Conservation (phyloP, 2,329 filamentous ascomycete genomes). For the Pestalotiopsis sp. region DNA sequence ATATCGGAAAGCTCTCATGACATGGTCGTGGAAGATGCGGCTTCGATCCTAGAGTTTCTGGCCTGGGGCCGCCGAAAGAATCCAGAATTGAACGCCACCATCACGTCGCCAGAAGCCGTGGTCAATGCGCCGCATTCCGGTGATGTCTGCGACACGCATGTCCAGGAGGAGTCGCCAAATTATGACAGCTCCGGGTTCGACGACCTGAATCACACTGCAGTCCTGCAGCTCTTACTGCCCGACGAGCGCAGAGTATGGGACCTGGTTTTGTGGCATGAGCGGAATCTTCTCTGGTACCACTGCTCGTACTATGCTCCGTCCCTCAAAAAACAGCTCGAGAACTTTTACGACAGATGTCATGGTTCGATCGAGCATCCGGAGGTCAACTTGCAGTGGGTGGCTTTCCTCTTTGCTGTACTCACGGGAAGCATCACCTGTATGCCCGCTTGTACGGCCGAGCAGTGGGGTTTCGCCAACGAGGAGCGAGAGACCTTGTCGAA, state of each 20-base stretch:
- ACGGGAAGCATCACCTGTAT: constrained; percentile 45
- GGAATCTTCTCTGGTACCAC: constrained; percentile 29
- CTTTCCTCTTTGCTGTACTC: constrained; percentile 46
- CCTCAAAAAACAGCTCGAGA: constrained; percentile 39
- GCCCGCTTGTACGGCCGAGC: constrained; percentile 32
- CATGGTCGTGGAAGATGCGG: constrained; percentile 40
- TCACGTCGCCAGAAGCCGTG: constrained; percentile 22
- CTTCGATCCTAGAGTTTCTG: constrained; percentile 49
- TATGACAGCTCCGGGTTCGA: constrained; percentile 15
- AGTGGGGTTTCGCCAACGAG: constrained; percentile 40
- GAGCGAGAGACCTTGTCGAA: constrained; percentile 44
- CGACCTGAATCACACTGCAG: constrained; percentile 12
- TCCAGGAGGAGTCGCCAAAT: neutral
- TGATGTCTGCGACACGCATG: constrained; percentile 14
- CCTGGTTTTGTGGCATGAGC: constrained; percentile 25
- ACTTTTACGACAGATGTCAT: constrained; percentile 37
- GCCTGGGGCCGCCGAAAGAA: constrained; percentile 51
- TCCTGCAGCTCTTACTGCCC: constrained; percentile 27
- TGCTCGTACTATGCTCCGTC: constrained; percentile 29
- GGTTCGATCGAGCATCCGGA: constrained; percentile 34
- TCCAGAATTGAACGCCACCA: constrained; percentile 21
- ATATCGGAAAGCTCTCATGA: constrained; percentile 23
- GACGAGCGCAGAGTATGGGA: constrained; percentile 20
- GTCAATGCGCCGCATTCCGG: constrained; percentile 9
- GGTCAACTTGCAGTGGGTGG: constrained; percentile 47